phyloP scores from a whole-genome alignment of 345 rosid species.

The Citrus cavaleriei region DNA sequence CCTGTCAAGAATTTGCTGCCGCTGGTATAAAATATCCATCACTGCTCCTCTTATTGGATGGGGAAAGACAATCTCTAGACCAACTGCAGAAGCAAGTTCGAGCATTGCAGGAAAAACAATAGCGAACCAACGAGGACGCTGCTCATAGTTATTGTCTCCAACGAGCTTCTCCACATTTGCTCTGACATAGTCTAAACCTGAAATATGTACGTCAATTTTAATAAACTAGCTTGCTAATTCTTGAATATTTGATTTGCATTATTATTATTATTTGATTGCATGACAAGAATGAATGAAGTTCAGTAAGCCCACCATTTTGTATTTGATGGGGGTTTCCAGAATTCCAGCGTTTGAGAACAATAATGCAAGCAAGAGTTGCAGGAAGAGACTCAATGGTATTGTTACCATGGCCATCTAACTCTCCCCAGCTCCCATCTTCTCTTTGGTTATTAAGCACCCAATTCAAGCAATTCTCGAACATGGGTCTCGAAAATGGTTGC shows the following conservation, averaged over 20 bases:
- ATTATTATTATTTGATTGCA: too few relatives aligned
- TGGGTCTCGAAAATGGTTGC: constrained; percentile 23
- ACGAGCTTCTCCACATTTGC: constrained; percentile 34
- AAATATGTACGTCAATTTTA: neutral
- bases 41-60: constrained; percentile 2
- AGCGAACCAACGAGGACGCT: constrained; percentile 53
- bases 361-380: constrained; percentile 49
- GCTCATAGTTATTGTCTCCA: neutral
- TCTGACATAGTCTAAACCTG: constrained; percentile 41
- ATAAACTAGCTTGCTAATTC: too few relatives aligned
- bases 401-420: constrained; percentile 23
- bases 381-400: constrained; percentile 35
- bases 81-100: constrained; percentile 40
- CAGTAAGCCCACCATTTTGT: constrained; percentile 24
- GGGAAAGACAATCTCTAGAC: constrained; percentile 32
- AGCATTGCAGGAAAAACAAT: constrained; percentile 47
- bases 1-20: constrained; percentile 40
- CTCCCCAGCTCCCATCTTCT: constrained; percentile 54
- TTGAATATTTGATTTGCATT: too few relatives aligned
- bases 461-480: constrained; percentile 51
- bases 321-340: constrained; percentile 16
- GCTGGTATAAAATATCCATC: constrained; percentile 21
- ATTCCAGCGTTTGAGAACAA: constrained; percentile 52
- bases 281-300: too few relatives aligned
- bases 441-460: constrained; percentile 55